Evolutionary conservation across 1,139 yeast genomes (phyloP), one percentile per base, ranked within the genome.

Genomic region (Yamadazyma kanchanaburiensis): DNA sequence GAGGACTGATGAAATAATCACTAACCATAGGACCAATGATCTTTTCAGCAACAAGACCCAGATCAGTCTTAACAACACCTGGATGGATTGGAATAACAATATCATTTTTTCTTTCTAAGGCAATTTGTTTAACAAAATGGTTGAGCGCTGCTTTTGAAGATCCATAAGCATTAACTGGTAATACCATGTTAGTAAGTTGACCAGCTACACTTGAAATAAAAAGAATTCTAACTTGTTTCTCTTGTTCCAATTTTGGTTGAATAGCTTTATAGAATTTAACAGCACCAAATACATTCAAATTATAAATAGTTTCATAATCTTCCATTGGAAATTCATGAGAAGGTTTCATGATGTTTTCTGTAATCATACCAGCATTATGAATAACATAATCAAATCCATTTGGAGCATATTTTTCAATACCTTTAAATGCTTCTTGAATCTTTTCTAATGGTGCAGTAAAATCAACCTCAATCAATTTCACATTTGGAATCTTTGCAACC

Each of bases 61-160:
- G 44, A 22, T 33, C 37, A 22, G 37, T 33, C 6, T 15, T 19
- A 10, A 31, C 34, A 12, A 22, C 10, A 3, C 37, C 37, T 5
- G 37, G 37, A 39, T 80, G 79, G 10, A 89, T 80, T 35, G 32
- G 21, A 11, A 87, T 95, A 7, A 70, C 65, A 4, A 58, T 59
- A 5, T 50, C 52, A 12, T 48, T 65, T 24, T 53, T 60, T 28
- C 27, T 29, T 17, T 33, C 31, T 9, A 4, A 10, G 3, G 36
- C 12, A 11, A 33, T 16, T 20, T 33, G 33, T 9, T 22, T 26
- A 8, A 20, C 24, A 17, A 26, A 15, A 19, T 28, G 19, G 15
- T 33, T 33, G 8, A 21, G 12, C 2, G 31, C 33, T 2, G 33
- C 28, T 22, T 29, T 29, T 10, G 26, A 19, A 8, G 23, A 20